Conservation (phyloP, 805 yeast species). For the Lachancea nothofagi region DNA sequence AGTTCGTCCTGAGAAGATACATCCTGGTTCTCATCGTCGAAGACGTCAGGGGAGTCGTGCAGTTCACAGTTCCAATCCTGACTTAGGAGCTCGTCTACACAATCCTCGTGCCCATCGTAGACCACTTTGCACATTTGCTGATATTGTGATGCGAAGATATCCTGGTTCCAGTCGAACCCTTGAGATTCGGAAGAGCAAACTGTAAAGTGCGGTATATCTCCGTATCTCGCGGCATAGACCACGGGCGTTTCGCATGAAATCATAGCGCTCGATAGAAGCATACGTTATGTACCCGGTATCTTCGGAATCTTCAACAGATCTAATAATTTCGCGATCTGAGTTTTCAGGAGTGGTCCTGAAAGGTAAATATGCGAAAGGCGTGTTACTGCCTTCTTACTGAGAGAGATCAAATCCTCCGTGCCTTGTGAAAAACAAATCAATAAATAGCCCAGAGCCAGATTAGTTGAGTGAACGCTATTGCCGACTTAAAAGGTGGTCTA, state of each 20-base stretch:
- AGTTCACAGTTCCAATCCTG: not conserved
- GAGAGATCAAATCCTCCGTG: not conserved
- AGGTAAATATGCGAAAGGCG: not conserved
- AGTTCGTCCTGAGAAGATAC: slow-evolving; percentile 3
- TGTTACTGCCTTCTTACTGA: not conserved
- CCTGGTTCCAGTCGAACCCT: slow-evolving; percentile 75
- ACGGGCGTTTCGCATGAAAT: slow-evolving; percentile 19
- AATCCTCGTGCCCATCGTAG: slow-evolving; percentile 31
- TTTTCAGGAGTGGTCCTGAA: not conserved
- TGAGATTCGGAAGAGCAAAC: slow-evolving; percentile 46
- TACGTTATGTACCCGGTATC: not conserved
- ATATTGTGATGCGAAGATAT: slow-evolving; percentile 64
- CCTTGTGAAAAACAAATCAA: not conserved
- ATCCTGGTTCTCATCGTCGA: slow-evolving; percentile 14
- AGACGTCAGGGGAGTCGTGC: slow-evolving; percentile 4
- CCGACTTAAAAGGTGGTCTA: too few species aligned
- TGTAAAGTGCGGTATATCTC: slow-evolving; percentile 15
- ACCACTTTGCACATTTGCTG: slow-evolving; percentile 48
- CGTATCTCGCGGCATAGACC: slow-evolving; percentile 18
- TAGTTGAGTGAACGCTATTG: not conserved
- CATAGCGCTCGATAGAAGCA: slow-evolving; percentile 13
- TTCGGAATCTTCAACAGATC: not conserved
- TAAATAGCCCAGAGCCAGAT: not conserved
- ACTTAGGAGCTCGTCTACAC: slow-evolving; percentile 15
- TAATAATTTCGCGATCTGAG: not conserved